Percentiles rank a stretch among this genome's conserved stretches.
phyloP scores from a whole-genome alignment of 352 stramenopile genomes.

The Phytopythium montanum region DNA sequence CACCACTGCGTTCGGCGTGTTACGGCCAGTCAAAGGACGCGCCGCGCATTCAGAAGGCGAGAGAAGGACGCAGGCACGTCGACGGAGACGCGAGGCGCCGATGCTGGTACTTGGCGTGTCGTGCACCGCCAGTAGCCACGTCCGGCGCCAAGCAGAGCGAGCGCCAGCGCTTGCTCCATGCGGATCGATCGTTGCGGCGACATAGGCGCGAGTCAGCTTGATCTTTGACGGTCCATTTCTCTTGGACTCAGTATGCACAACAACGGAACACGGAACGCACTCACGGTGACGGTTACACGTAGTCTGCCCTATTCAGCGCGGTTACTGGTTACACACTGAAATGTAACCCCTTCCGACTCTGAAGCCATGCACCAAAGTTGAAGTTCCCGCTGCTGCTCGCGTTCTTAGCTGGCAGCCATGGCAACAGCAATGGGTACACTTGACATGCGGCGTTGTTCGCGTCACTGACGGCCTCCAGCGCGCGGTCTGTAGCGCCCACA shows the following conservation, averaged over 20 bases:
- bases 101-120: no score
- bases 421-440: background rate
- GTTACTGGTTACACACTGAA: background rate
- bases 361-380: background rate
- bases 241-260: background rate
- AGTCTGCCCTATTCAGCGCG: background rate
- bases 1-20: slow-evolving; percentile 1
- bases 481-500: background rate
- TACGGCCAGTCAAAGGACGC: slow-evolving; percentile 3
- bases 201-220: slow-evolving; percentile 1
- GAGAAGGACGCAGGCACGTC: background rate
- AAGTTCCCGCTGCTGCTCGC: background rate
- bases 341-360: background rate
- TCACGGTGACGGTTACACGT: background rate
- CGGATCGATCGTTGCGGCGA: background rate
- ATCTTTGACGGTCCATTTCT: background rate
- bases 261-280: background rate
- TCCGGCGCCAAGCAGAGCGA: background rate
- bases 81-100: no score
- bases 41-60: background rate
- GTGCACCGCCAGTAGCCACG: background rate
- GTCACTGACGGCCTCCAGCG: background rate
- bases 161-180: no score
- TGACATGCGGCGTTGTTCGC: no score
- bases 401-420: background rate